Evolutionary conservation across 371 early-diverging fungal genomes (phyloP).

Genomic region (Saksenaea vasiformis): DNA sequence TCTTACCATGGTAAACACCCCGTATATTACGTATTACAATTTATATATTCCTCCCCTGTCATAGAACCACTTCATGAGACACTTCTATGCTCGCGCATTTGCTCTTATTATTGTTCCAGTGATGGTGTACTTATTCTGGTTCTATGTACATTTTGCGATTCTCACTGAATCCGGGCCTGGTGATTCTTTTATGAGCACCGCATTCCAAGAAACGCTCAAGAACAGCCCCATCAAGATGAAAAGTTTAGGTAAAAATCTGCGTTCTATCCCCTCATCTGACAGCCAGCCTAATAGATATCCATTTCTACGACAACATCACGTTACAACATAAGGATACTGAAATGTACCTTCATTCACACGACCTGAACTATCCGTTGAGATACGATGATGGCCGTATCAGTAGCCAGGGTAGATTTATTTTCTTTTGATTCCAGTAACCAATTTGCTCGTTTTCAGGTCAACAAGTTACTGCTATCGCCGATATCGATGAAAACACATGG

Average conservation of each 20-base stretch:
- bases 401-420: constrained; percentile 58
- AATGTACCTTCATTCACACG: constrained; percentile 84
- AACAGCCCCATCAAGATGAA: constrained; percentile 75
- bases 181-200: constrained; percentile 89
- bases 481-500: constrained; percentile 72
- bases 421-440: neutral
- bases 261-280: neutral
- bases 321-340: constrained; percentile 77
- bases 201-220: constrained; percentile 86
- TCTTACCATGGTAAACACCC: constrained; percentile 59
- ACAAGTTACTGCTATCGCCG: constrained; percentile 87
- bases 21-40: neutral
- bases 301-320: constrained; percentile 81
- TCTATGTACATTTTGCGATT: constrained; percentile 83
- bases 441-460: constrained; percentile 60
- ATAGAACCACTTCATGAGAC: constrained; percentile 66
- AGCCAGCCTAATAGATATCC: constrained; percentile 55
- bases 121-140: constrained; percentile 73
- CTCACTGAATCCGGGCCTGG: constrained; percentile 86
- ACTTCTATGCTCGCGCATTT: constrained; percentile 67
- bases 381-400: constrained; percentile 94
- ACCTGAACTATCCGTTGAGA: constrained; percentile 80
- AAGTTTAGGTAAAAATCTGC: constrained; percentile 36
- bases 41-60: neutral
- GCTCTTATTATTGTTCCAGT: constrained; percentile 80